A percentile compares a stretch with the other conserved stretches of the same genome.
phyloP scores from a whole-genome alignment of 2,329 filamentous ascomycete species.

The Fusarium verrucosum region DNA sequence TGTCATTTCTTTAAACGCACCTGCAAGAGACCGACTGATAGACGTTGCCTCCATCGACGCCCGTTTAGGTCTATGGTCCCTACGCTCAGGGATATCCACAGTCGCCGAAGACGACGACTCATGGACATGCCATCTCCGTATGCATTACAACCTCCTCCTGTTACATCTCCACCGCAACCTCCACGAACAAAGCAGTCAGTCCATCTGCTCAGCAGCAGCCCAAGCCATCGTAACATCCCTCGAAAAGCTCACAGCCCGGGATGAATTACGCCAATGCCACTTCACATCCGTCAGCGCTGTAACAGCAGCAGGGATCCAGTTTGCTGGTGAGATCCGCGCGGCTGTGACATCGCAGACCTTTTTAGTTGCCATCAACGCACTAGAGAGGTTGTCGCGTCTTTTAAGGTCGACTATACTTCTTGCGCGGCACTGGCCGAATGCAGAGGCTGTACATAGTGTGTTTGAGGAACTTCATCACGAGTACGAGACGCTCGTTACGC shows the following conservation, averaged over 20 bases:
- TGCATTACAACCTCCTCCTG: slow-evolving; percentile 41
- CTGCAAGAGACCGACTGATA: slow-evolving; percentile 25
- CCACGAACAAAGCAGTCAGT: slow-evolving; percentile 28
- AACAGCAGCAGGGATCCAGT: slow-evolving; percentile 40
- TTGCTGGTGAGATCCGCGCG: slow-evolving; percentile 37
- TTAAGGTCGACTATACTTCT: slow-evolving; percentile 31
- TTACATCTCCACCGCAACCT: slow-evolving; percentile 40
- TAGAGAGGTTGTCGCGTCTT: slow-evolving; percentile 31
- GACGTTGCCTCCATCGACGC: slow-evolving; percentile 38
- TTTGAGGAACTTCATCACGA: slow-evolving; percentile 41
- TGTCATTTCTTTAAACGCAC: slow-evolving; percentile 34
- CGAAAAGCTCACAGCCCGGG: slow-evolving; percentile 32
- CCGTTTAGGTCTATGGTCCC: slow-evolving; percentile 38
- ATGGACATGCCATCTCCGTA: slow-evolving; percentile 37
- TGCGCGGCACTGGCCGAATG: slow-evolving; percentile 38
- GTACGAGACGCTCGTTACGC: slow-evolving; percentile 38
- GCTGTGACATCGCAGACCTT: slow-evolving; percentile 33
- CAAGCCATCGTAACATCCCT: slow-evolving; percentile 40
- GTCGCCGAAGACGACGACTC: slow-evolving; percentile 36
- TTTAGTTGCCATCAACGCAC: slow-evolving; percentile 35
- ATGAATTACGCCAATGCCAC: slow-evolving; percentile 38
- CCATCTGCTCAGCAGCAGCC: slow-evolving; percentile 40
- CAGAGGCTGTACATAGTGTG: slow-evolving; percentile 41
- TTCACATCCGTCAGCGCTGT: slow-evolving; percentile 41
- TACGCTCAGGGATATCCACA: slow-evolving; percentile 39